phyloP scores from a whole-genome alignment of 768 basidiomycete genomes.

The Pholiota molesta region DNA sequence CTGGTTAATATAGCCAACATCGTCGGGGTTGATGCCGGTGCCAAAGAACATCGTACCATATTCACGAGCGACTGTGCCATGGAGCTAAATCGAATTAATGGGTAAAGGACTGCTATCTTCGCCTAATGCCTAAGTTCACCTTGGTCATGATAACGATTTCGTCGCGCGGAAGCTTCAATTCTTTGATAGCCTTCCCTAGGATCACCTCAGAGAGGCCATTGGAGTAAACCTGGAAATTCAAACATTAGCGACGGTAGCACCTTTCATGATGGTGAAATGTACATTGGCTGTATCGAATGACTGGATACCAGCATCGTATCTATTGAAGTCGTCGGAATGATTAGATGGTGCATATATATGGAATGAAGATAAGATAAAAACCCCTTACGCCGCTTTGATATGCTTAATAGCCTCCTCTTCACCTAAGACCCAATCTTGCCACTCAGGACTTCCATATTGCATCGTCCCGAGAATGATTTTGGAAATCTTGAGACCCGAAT shows the following conservation, averaged over 20 bases:
- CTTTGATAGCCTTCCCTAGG: conserved; percentile 73
- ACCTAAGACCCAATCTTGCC: conserved; percentile 50
- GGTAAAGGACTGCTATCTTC: background rate
- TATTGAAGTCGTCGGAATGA: conserved; percentile 15
- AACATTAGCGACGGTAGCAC: background rate
- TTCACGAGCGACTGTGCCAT: background rate
- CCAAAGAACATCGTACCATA: conserved; percentile 9
- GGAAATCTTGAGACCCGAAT: conserved; percentile 1
- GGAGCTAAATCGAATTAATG: background rate
- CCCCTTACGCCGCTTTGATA: conserved; percentile 48
- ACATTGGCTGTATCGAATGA: conserved; percentile 64
- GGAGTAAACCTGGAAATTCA: conserved; percentile 53
- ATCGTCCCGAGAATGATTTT: conserved; percentile 30
- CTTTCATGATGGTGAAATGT: background rate
- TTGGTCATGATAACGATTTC: conserved; percentile 83
- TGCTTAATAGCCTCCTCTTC: conserved; percentile 56
- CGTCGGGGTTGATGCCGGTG: conserved; percentile 29
- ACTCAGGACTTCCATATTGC: conserved; percentile 57
- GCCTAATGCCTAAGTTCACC: conserved; percentile 32
- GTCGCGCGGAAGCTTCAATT: conserved; percentile 67
- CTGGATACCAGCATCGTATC: conserved; percentile 66
- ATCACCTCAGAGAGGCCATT: conserved; percentile 68
- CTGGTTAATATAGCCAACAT: conserved; percentile 57
- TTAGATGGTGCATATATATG: background rate
- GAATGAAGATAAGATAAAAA: background rate